Conservation (phyloP, 2,329 filamentous ascomycete genomes). For the Colletotrichum aenigma region DNA sequence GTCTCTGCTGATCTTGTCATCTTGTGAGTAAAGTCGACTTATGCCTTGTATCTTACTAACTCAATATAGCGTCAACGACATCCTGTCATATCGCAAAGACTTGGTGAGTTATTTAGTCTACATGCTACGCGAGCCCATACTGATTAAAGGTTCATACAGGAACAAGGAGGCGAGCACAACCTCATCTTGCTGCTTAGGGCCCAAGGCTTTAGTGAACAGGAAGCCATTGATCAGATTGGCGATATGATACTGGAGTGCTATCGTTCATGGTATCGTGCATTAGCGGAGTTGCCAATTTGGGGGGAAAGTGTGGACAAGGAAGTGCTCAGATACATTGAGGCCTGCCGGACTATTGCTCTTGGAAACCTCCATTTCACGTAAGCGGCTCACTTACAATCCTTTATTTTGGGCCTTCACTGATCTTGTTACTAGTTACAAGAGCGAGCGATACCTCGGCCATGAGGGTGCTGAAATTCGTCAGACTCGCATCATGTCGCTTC, state of each 20-base stretch:
- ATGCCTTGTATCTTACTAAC: not conserved
- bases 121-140: not conserved
- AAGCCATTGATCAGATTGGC: not conserved
- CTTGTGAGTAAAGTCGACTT: not conserved
- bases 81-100: not conserved
- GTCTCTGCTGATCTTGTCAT: not conserved
- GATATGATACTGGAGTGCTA: not conserved
- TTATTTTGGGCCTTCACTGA: not conserved
- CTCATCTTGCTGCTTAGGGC: not conserved
- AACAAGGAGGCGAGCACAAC: not conserved
- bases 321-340: not conserved
- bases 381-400: fast-evolving
- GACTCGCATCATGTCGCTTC: not conserved
- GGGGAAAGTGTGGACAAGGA: not conserved
- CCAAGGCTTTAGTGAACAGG: not conserved
- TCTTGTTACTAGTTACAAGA: not conserved
- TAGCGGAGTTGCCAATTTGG: not conserved
- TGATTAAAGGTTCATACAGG: not conserved
- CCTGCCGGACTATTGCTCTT: not conserved
- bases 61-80: not conserved
- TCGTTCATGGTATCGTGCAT: not conserved
- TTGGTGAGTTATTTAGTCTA: not conserved
- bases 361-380: not conserved
- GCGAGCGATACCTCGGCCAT: not conserved
- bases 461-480: not conserved